Evolutionary conservation across 345 rosid genomes (phyloP), one percentile per base, ranked within the genome.

Genomic region (Lepidium africanum): DNA sequence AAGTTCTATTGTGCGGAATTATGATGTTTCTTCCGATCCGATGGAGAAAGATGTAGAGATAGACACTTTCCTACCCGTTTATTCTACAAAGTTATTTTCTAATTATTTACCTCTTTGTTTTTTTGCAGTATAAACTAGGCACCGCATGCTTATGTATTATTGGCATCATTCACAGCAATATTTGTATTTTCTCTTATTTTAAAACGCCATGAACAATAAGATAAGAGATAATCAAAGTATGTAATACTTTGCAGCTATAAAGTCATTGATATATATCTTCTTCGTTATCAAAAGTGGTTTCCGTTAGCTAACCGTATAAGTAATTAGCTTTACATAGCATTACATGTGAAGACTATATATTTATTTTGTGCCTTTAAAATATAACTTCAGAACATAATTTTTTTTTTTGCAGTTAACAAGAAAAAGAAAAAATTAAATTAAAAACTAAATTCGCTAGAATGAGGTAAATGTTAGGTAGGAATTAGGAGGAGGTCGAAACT

Each of bases 241-340:
- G n/a, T 52, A 30, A 53, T 32, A 62, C 23, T 41, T 72, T 64
- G 65, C 53, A 59, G 65, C 65, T 56, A 38, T 10, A 71, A 57
- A 64, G 58, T 9, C 43, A 55, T 21, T 56, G 27, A 3, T 33
- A 56, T 72, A 58, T 50, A 48, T 10, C 32, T 19, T 12, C 32
- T 73, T 42, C 59, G 36, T 9, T 10, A 58, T 19, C 11, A n/a
- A 72, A 57, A 59, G 72, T 65, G 67, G 38, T 73, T 73, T 73
- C 40, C 47, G 72, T 73, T 66, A 41, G 72, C 66, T 65, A 65
- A 65, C 67, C 19, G 77, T 73, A 59, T 66, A 50, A 14, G 46
- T 49, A 49, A 66, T 51, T 6, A 66, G 45, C 51, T 58, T 65
- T 65, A 33, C 48, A 59, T 57, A 59, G 65, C 66, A 56, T 46